These are phyloP conservation scores for Colletotrichum chlorophyti DNA, from an alignment of 2,329 filamentous ascomycete species.

Conservation along the genomic window DNA sequence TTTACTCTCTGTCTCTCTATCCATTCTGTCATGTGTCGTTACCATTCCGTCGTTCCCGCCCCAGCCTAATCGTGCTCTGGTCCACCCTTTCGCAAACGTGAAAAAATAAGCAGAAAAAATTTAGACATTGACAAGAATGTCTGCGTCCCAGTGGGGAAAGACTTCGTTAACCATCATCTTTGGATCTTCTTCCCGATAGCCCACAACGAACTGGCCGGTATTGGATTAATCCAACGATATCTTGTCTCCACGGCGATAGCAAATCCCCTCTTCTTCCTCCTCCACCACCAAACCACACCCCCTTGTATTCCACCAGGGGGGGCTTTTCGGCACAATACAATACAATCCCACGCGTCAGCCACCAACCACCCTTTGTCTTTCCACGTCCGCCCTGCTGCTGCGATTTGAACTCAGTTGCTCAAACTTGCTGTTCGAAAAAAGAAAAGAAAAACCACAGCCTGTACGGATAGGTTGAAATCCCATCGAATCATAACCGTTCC, in stretches of 20 bases:
- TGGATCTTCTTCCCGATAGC: not conserved
- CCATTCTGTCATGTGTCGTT: too few species aligned
- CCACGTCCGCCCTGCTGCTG: not conserved
- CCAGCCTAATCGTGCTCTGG: too few species aligned
- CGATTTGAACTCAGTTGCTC: too few species aligned
- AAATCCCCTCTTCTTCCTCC: not conserved
- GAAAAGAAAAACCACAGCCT: too few species aligned
- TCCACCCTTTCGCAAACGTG: not conserved
- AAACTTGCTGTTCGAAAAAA: too few species aligned
- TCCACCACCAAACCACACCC: constrained; percentile 11
- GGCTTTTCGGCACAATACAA: constrained; percentile 22
- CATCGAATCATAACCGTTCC: not conserved
- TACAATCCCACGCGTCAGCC: constrained; percentile 22
- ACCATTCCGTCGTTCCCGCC: not conserved
- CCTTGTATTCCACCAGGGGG: constrained; percentile 19
- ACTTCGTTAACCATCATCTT: not conserved
- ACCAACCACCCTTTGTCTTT: constrained; percentile 16
- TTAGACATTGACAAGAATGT: too few species aligned
- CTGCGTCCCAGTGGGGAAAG: not conserved
- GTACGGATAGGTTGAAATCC: constrained; percentile 4
- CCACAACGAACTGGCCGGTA: not conserved
- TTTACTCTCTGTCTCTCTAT: too few species aligned
- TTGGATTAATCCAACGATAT: not conserved
- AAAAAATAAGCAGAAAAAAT: too few species aligned
- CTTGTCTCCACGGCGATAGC: constrained; percentile 21